Conservation (phyloP, 2,329 filamentous ascomycete species). For the Verticillium tricorpus region DNA sequence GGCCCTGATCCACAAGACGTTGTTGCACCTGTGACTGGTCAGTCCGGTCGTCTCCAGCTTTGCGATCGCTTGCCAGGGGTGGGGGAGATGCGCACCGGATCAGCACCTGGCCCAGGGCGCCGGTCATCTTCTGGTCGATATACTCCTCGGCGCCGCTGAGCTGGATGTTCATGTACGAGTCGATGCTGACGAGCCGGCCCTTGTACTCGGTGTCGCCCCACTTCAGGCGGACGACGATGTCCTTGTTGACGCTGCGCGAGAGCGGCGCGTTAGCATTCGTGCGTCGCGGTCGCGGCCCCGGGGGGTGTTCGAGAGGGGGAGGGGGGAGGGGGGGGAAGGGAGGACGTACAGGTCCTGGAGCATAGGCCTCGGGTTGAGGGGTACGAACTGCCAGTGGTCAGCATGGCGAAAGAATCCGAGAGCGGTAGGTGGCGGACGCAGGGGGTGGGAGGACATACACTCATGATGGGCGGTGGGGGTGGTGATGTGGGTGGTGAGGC, state of each 20-base stretch:
- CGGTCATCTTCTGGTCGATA: slow-evolving; percentile 81
- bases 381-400: slow-evolving; percentile 61
- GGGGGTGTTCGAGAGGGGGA: not conserved
- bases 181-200: slow-evolving; percentile 84
- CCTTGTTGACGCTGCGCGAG: slow-evolving; percentile 69
- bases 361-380: slow-evolving; percentile 94
- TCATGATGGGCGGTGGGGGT: slow-evolving; percentile 24
- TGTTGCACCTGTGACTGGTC: slow-evolving; percentile 69
- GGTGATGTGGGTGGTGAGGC: slow-evolving; percentile 1
- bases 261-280: not conserved
- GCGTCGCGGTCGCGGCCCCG: not conserved
- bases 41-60: not conserved
- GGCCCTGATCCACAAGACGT: slow-evolving; percentile 85
- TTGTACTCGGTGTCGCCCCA: slow-evolving; percentile 99
- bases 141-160: slow-evolving; percentile 88
- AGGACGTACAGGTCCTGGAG: slow-evolving; percentile 78
- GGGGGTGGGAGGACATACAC: slow-evolving; percentile 18
- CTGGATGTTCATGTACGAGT: slow-evolving; percentile 99
- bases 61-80: too few species aligned
- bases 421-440: not conserved
- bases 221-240: slow-evolving; percentile 89
- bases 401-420: not conserved
- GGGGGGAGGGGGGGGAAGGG: slow-evolving; percentile 1
- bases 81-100: slow-evolving; percentile 61
- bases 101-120: slow-evolving; percentile 81